These are phyloP conservation scores for Lepidopterella palustris DNA, from an alignment of 495 filamentous ascomycete species.

Conservation along the genomic window DNA sequence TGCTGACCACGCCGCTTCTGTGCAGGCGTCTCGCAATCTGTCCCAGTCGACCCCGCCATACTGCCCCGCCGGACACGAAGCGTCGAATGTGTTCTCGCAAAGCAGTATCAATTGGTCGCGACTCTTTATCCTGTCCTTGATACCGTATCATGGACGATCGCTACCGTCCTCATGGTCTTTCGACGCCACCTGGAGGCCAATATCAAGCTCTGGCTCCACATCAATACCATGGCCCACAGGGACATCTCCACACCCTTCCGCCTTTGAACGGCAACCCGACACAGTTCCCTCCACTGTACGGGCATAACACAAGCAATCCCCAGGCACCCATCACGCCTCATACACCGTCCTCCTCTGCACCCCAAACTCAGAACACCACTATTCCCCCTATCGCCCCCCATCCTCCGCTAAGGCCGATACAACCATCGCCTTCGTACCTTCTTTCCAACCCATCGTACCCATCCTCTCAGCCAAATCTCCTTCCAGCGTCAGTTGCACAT, in stretches of 20 bases:
- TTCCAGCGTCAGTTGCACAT: slow-evolving; percentile 14
- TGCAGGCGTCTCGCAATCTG: slow-evolving; percentile 8
- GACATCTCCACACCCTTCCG: slow-evolving; percentile 23
- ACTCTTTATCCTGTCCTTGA: slow-evolving; percentile 11
- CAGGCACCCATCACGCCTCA: slow-evolving; percentile 24
- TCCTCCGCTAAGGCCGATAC: slow-evolving; percentile 24
- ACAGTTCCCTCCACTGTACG: slow-evolving; percentile 20
- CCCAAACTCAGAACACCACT: slow-evolving; percentile 9
- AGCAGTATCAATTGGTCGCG: slow-evolving; percentile 15
- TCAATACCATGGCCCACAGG: slow-evolving; percentile 18
- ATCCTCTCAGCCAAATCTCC: slow-evolving; percentile 16
- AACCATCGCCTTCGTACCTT: slow-evolving; percentile 22
- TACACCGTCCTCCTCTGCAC: slow-evolving; percentile 13
- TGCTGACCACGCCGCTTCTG: slow-evolving; percentile 7
- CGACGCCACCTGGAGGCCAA: slow-evolving; percentile 16
- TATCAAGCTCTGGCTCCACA: slow-evolving; percentile 20
- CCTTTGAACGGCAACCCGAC: slow-evolving; percentile 17
- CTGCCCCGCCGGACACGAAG: background rate
- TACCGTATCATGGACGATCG: slow-evolving; percentile 29
- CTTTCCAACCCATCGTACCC: slow-evolving; percentile 11
- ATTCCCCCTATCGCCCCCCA: slow-evolving; percentile 23
- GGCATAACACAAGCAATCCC: slow-evolving; percentile 22
- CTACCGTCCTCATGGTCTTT: slow-evolving; percentile 21
- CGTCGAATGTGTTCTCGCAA: slow-evolving; percentile 21
- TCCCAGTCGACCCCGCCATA: slow-evolving; percentile 8